Evolutionary conservation across 2,329 filamentous ascomycete genomes (phyloP), one percentile per base, ranked within the genome.

Genomic region (Pyricularia grisea): DNA sequence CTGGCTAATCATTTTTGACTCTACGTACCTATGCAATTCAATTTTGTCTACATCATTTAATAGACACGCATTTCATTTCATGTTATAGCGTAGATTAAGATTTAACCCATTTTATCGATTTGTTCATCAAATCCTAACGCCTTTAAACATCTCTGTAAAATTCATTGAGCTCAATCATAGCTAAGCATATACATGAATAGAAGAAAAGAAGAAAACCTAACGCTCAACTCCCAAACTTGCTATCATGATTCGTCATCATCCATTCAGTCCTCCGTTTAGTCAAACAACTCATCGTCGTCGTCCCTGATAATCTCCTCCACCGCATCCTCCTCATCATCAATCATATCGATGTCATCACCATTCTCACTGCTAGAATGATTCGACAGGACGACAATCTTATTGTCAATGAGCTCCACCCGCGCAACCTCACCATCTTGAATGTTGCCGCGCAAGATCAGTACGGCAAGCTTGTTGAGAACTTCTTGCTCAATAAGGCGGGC

Each of bases 401-500:
- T 92, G 72, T 93, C 88, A 33, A 90, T 86, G 71, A 98, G 84
- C 65, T 92, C 88, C 28, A 98, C 92, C 30, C 87, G 84, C 0
- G 95, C 95, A 1, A 79, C 81, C 81, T 99, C 95, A 63, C 94
- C 94, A 73, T 99, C 94, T 73, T 86, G 88, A 77, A 99, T 90
- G 68, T 87, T 89, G 72, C 93, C 93, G 72, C 93, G 88, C 28
- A 99, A 85, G 72, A 99, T 96, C 72, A 98, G 86, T 60, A 99
- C 92, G 1, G 95, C 95, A 72, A 99, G 83, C 67, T 90, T 89
- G 80, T 99, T 99, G 75, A 99, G 88, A 2, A 99, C 93, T 79
- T 99, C 95, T 81, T 95, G 95, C 83, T 99, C 95, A 74, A 99
- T 97, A 70, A 99, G 87, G 68, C 95, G 87, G 23, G 90, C 88